A percentile compares a stretch with the other conserved stretches of the same genome.
phyloP scores from a whole-genome alignment of 2,329 filamentous ascomycete species.

The Parasarocladium wereldwijsianum region DNA sequence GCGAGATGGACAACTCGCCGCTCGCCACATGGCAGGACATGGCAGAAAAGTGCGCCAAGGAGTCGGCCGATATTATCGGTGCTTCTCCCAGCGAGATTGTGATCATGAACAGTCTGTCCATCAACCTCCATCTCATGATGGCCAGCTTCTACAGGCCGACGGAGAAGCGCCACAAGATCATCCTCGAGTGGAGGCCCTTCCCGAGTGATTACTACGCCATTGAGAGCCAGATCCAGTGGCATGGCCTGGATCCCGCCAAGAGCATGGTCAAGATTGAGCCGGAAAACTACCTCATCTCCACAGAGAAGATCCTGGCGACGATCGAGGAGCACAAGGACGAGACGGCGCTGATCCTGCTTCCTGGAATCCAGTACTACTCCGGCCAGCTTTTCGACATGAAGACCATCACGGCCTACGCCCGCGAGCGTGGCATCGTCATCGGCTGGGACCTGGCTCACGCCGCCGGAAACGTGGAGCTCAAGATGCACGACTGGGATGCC shows the following conservation, averaged over 20 bases:
- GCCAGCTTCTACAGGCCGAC: constrained; percentile 70
- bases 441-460: constrained; percentile 87
- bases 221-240: constrained; percentile 63
- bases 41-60: constrained; percentile 56
- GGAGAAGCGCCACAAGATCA: constrained; percentile 54
- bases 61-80: constrained; percentile 62
- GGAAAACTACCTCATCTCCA: constrained; percentile 43
- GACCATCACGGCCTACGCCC: constrained; percentile 64
- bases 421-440: constrained; percentile 53
- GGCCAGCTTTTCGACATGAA: constrained; percentile 78
- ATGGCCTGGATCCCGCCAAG: constrained; percentile 49
- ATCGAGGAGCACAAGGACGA: constrained; percentile 63
- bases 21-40: constrained; percentile 64
- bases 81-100: constrained; percentile 61
- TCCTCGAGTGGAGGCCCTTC: constrained; percentile 82
- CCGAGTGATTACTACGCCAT: constrained; percentile 80
- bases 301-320: constrained; percentile 52
- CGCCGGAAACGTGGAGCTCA: constrained; percentile 66
- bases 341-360: constrained; percentile 64
- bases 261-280: constrained; percentile 65
- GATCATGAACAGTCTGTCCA: constrained; percentile 77
- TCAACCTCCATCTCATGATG: constrained; percentile 70
- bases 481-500: constrained; percentile 76
- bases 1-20: constrained; percentile 48
- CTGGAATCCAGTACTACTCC: constrained; percentile 84